These are phyloP conservation scores for Sphagnum contortum DNA, from an alignment of 225 moss, liverwort and hornwort genomes.

Conservation along the genomic window DNA sequence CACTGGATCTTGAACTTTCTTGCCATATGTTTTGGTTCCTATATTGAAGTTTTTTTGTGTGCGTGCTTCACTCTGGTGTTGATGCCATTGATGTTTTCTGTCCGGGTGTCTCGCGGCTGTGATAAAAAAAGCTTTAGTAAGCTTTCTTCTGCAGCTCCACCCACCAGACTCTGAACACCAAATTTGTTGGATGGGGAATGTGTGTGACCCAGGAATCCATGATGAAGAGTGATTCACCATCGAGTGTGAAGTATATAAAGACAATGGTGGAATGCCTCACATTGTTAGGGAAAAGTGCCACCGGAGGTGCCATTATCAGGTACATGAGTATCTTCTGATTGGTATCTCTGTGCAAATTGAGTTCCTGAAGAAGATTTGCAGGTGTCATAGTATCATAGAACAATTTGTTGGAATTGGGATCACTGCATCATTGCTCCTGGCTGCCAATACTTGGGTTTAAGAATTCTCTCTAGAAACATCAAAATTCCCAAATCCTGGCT, in stretches of 20 bases:
- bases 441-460: not conserved
- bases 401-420: too few species aligned
- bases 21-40: not conserved
- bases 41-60: slow-evolving; percentile 1
- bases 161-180: slow-evolving; percentile 3
- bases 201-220: slow-evolving; percentile 60
- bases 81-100: too few species aligned
- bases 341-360: not conserved
- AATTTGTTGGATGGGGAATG: slow-evolving; percentile 1
- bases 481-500: too few species aligned
- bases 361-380: too few species aligned
- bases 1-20: slow-evolving; percentile 35
- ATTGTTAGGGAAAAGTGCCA: slow-evolving; percentile 86
- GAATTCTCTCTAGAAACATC: too few species aligned
- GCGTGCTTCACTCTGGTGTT: not conserved
- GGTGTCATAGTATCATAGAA: too few species aligned
- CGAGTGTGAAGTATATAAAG: slow-evolving; percentile 87
- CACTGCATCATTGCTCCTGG: too few species aligned
- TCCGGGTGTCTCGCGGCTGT: too few species aligned
- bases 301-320: slow-evolving; percentile 90
- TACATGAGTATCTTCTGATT: slow-evolving; percentile 7
- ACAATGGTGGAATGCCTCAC: slow-evolving; percentile 97
- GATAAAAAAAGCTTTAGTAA: too few species aligned
- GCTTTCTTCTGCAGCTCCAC: too few species aligned
- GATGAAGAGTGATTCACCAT: slow-evolving; percentile 74